Percentiles rank a stretch among this genome's conserved stretches.
Conservation (phyloP, 2,329 filamentous ascomycete genomes). For the Sordariomycetes sp. region DNA sequence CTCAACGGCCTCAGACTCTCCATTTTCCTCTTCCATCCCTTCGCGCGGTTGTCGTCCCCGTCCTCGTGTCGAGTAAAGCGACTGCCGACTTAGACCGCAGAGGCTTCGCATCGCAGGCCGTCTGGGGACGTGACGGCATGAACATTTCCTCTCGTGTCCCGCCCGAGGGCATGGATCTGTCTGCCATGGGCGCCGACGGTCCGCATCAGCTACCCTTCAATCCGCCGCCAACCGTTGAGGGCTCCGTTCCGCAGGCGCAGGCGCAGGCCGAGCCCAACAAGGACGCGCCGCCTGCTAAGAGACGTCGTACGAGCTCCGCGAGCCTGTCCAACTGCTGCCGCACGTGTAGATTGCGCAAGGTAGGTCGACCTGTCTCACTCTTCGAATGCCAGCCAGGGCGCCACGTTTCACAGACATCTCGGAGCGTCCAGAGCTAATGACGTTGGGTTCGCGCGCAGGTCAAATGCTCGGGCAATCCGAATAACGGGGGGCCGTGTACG, state of each 20-base stretch:
- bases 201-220: conserved; percentile 1
- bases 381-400: neutral
- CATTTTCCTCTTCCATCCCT: no score
- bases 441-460: conserved; percentile 17
- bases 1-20: no score
- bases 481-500: conserved; percentile 20
- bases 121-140: no score
- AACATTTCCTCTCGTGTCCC: no score
- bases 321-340: conserved; percentile 21
- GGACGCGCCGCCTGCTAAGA: conserved; percentile 18
- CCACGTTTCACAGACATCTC: neutral
- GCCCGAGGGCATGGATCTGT: neutral
- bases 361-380: conserved; percentile 8
- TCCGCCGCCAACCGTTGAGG: neutral
- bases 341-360: conserved; percentile 28
- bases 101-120: no score
- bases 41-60: no score
- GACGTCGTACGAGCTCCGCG: conserved; percentile 18
- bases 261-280: neutral
- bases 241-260: neutral
- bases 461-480: conserved; percentile 29
- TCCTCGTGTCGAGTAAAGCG: no score
- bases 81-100: no score
- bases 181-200: neutral
- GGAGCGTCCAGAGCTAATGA: neutral